Evolutionary conservation across 768 basidiomycete species (phyloP).

Genomic region (Leucogyrophana mollusca): DNA sequence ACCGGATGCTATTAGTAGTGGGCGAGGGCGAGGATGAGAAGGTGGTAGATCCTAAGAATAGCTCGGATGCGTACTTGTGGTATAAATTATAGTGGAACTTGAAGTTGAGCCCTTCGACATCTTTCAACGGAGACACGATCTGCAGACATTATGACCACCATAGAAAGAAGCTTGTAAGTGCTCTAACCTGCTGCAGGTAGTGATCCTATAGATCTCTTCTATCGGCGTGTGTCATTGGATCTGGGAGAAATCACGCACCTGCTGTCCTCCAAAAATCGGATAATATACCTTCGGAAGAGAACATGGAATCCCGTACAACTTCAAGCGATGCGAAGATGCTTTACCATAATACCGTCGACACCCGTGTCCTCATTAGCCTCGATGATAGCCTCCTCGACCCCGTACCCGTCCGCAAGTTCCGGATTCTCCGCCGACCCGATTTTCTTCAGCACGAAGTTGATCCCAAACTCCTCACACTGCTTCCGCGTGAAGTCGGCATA

Average conservation of each 20-base stretch:
- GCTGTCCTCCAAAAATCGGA: conserved; percentile 89
- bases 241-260: conserved; percentile 48
- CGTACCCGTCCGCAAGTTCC: conserved; percentile 71
- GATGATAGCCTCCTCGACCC: conserved; percentile 94
- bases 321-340: conserved; percentile 17
- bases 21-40: background rate
- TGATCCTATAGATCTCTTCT: conserved; percentile 63
- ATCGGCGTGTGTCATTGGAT: background rate
- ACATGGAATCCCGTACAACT: background rate
- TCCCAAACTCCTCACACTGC: conserved; percentile 86
- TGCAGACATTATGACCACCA: conserved; percentile 23
- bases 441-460: conserved; percentile 78
- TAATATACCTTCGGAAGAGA: conserved; percentile 73
- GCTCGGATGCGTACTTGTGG: conserved; percentile 68
- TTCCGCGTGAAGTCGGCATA: conserved; percentile 92
- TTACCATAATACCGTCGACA: conserved; percentile 94
- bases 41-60: background rate
- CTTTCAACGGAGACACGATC: conserved; percentile 95
- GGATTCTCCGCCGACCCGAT: conserved; percentile 47
- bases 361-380: conserved; percentile 87
- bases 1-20: conserved; percentile 75
- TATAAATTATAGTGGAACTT: conserved; percentile 95
- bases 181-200: conserved; percentile 86
- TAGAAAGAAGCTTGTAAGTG: background rate
- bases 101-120: conserved; percentile 96